Evolutionary conservation across 2,329 filamentous ascomycete species (phyloP).

Genomic region (Clonostachys byssicola): DNA sequence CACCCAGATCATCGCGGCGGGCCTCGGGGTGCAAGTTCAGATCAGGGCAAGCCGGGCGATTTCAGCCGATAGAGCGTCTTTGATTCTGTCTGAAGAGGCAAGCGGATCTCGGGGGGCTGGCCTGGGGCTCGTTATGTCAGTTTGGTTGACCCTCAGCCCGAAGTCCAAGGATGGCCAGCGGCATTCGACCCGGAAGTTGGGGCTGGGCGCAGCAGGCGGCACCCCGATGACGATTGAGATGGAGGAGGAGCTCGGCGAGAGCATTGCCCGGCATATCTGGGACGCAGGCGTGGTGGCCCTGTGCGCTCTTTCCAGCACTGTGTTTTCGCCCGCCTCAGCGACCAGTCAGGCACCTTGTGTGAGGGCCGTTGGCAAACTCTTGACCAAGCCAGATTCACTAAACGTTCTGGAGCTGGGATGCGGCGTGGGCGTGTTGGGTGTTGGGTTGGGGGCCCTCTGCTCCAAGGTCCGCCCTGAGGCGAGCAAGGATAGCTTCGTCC

Average conservation of each 20-base stretch:
- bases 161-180: constrained; percentile 10
- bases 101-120: constrained; percentile 3
- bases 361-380: constrained; percentile 18
- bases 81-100: constrained; percentile 10
- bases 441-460: constrained; percentile 37
- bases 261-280: constrained; percentile 57
- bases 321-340: constrained; percentile 14
- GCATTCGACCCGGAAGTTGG: constrained; percentile 19
- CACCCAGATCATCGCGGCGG: constrained; percentile 13
- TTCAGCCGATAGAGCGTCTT: constrained; percentile 16
- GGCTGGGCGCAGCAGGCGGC: constrained; percentile 13
- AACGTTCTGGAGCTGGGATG: constrained; percentile 51
- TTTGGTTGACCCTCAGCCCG: constrained; percentile 31
- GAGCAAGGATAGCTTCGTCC: constrained; percentile 14
- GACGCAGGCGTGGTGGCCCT: constrained; percentile 47
- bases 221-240: constrained; percentile 28
- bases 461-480: constrained; percentile 8
- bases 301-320: constrained; percentile 21
- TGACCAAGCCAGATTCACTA: constrained; percentile 18
- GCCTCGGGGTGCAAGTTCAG: constrained; percentile 17
- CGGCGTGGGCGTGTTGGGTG: constrained; percentile 51
- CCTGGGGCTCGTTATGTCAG: constrained; percentile 36
- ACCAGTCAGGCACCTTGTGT: constrained; percentile 19
- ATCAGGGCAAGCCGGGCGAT: constrained; percentile 10
- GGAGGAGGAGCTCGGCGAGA: constrained; percentile 55